Conservation (phyloP, 2,329 filamentous ascomycete genomes). For the Amphichorda felina region DNA sequence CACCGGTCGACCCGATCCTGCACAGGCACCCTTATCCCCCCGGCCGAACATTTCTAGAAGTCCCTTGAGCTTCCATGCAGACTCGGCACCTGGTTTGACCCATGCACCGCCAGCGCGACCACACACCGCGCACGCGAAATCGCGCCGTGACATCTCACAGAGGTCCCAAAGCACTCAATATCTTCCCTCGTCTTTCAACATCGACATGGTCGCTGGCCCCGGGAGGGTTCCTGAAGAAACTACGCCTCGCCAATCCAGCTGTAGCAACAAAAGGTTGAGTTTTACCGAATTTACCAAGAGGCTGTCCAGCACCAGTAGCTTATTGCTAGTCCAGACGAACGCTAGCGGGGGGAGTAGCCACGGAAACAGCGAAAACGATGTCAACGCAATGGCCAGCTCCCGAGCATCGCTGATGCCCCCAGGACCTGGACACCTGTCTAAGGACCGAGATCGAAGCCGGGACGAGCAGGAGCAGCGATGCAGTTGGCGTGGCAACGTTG, state of each 20-base stretch:
- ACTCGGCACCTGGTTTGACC: slow-evolving; percentile 7
- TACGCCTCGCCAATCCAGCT: slow-evolving; percentile 34
- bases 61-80: slow-evolving; percentile 18
- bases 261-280: slow-evolving; percentile 45
- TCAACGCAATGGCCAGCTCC: slow-evolving; percentile 15
- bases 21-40: slow-evolving; percentile 16
- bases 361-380: slow-evolving; percentile 17
- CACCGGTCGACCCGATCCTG: slow-evolving; percentile 21
- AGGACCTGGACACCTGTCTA: slow-evolving; percentile 30
- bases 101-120: slow-evolving; percentile 25
- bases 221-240: neutral
- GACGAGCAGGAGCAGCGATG: slow-evolving; percentile 32
- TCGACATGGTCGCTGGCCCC: neutral
- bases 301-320: slow-evolving; percentile 47
- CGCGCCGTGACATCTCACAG: slow-evolving; percentile 28
- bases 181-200: slow-evolving; percentile 10
- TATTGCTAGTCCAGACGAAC: slow-evolving; percentile 48
- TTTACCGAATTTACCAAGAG: slow-evolving; percentile 50
- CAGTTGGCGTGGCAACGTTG: slow-evolving; percentile 44
- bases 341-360: slow-evolving; percentile 34
- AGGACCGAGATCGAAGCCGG: slow-evolving; percentile 19
- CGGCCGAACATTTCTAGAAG: slow-evolving; percentile 17
- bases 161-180: slow-evolving; percentile 37
- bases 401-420: slow-evolving; percentile 28
- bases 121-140: slow-evolving; percentile 40